Evolutionary conservation across 768 basidiomycete genomes (phyloP), one percentile per base, ranked within the genome.

Genomic region (Hirschioporus abietinus): DNA sequence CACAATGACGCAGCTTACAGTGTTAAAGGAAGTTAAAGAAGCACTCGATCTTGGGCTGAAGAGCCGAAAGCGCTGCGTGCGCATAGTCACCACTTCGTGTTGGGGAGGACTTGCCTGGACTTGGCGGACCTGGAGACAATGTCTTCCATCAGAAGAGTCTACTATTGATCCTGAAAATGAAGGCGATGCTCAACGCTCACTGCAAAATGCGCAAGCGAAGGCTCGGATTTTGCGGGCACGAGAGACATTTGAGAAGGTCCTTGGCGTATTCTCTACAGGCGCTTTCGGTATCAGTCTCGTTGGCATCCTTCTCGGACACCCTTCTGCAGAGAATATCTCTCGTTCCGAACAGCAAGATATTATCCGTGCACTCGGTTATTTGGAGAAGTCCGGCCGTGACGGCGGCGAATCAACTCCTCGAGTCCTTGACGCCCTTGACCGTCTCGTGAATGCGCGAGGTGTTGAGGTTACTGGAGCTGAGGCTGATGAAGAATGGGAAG

Each of bases 91-190:
- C 2, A 84, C 85, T 65, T 71, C 89, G 3, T 78, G 86, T 23
- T 94, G 91, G 92, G 84, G 90, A 5, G 79, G 82, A 57, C 71
- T 88, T 35, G 75, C 81, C 7, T 92, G 90, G 90, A 82, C 79
- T 12, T 92, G 42, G 42, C 42, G 42, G 20, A 52, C 42, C 12
- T 52, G 42, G 42, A 52, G 42, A 52, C 42, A 52, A 5, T 52
- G 3, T 15, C 15, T 52, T 20, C 42, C 12, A 15, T 52, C 42
- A 52, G 42, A 52, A 10, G 42, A 52, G 20, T 12, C 42, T 52
- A 15, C 12, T 1, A 10, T 20, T 1, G 20, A 52, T 20, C 15
- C 42, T 3, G 42, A 52, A 52, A 52, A 15, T 20, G 42, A 52
- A 20, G 42, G 42, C 12, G 42, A 52, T 52, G 42, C 42, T 1